phyloP scores from a whole-genome alignment of 2,329 filamentous ascomycete genomes.

The Phaeosphaeria sp. region DNA sequence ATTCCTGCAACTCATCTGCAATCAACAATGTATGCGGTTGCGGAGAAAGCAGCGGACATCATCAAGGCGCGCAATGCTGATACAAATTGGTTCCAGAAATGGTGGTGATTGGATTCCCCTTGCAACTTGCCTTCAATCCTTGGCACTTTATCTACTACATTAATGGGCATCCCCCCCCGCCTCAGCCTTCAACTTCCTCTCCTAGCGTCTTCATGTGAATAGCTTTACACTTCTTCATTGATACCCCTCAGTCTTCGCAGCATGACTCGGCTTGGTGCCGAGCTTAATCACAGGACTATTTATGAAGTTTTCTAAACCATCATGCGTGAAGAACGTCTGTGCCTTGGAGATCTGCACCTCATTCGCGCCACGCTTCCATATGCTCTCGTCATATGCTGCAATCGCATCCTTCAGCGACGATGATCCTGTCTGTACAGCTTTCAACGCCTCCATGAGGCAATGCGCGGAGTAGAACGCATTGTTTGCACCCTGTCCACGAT shows the following conservation, averaged over 20 bases:
- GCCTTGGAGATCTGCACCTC: constrained; percentile 43
- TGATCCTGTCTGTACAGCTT: constrained; percentile 16
- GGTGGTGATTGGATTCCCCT: background rate
- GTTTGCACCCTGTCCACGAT: constrained; percentile 49
- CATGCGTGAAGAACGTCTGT: constrained; percentile 42
- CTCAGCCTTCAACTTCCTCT: background rate
- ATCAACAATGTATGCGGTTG: constrained; percentile 40
- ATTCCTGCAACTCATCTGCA: constrained; percentile 39
- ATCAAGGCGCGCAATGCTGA: constrained; percentile 30
- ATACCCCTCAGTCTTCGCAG: constrained; percentile 37
- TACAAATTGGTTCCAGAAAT: background rate
- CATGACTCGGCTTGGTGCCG: constrained; percentile 38
- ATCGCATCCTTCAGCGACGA: constrained; percentile 23
- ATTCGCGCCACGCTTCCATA: constrained; percentile 35
- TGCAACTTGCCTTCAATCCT: too few species aligned
- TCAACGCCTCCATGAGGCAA: constrained; percentile 34
- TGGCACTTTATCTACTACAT: background rate
- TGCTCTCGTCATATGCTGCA: constrained; percentile 33
- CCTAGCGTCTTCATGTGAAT: background rate
- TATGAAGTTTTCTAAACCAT: constrained; percentile 36
- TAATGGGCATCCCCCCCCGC: background rate
- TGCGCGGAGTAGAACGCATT: constrained; percentile 46
- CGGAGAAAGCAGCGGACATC: constrained; percentile 42
- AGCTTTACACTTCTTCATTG: constrained; percentile 4
- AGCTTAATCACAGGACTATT: constrained; percentile 40